Percentiles rank a stretch among this genome's conserved stretches.
Conservation (phyloP, 2,329 filamentous ascomycete species). For the Botrytis aclada region DNA sequence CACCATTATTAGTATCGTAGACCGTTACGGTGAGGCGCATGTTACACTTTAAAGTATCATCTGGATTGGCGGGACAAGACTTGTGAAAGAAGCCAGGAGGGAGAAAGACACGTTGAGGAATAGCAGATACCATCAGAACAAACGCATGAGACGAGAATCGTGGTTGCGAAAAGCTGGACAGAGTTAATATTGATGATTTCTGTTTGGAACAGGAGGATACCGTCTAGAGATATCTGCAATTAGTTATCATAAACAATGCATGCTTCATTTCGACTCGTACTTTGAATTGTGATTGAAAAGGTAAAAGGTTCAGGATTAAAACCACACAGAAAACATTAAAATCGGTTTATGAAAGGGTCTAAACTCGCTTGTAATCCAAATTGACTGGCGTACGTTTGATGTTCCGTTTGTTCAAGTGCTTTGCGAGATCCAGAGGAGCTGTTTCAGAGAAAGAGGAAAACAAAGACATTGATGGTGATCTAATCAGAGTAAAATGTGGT, state of each 20-base stretch:
- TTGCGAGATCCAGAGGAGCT: not conserved
- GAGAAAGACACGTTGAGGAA: not conserved
- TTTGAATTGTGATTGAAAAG: not conserved
- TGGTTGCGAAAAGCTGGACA: not conserved
- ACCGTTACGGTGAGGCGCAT: not conserved
- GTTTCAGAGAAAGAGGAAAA: not conserved
- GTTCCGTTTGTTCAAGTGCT: not conserved
- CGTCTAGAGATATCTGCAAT: not conserved
- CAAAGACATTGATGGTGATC: not conserved
- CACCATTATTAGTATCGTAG: not conserved
- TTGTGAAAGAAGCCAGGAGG: not conserved
- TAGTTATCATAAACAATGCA: not conserved
- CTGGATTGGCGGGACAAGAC: not conserved
- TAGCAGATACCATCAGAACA: not conserved
- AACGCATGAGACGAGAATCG: not conserved
- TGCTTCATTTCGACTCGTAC: not conserved
- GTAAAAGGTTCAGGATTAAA: not conserved
- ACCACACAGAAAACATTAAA: not conserved
- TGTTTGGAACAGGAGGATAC: not conserved
- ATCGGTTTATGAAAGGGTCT: not conserved
- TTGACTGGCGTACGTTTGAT: not conserved
- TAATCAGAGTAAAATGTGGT: not conserved
- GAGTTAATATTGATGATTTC: not conserved
- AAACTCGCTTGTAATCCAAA: not conserved
- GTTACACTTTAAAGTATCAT: not conserved